Evolutionary conservation across 257 asterid genomes (phyloP).

Genomic region (Solanum dulcamara): DNA sequence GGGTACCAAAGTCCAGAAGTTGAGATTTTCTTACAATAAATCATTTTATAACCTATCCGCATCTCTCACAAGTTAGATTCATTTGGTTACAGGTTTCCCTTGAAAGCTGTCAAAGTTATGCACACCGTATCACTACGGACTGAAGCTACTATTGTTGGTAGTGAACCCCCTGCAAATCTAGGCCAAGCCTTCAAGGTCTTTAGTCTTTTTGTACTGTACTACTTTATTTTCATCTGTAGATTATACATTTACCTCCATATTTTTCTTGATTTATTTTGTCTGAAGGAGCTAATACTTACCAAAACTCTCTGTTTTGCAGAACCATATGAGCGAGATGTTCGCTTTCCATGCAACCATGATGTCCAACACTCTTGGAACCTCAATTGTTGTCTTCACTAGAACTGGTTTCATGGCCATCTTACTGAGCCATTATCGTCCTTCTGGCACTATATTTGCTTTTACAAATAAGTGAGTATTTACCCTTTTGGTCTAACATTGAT

Average conservation of each 20-base stretch:
- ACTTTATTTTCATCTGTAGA: background rate
- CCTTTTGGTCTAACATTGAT: background rate
- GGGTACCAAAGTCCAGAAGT: background rate
- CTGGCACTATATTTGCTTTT: constrained; percentile 94
- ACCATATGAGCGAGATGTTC: constrained; percentile 97
- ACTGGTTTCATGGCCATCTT: constrained; percentile 94
- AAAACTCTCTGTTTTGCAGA: constrained; percentile 38
- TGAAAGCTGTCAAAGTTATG: constrained; percentile 95
- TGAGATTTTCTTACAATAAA: background rate
- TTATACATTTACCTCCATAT: background rate
- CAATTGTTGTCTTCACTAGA: constrained; percentile 86
- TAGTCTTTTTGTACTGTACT: background rate
- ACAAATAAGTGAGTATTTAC: constrained; percentile 74
- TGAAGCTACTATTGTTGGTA: constrained; percentile 71
- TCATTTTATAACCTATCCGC: background rate
- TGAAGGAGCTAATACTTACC: background rate
- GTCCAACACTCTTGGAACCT: constrained; percentile 92
- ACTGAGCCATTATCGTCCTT: constrained; percentile 90
- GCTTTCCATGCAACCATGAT: constrained; percentile 97
- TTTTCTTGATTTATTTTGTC: background rate
- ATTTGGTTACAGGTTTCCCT: constrained; percentile 35
- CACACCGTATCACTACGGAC: constrained; percentile 88
- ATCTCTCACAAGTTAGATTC: background rate
- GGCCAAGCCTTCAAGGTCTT: constrained; percentile 88
- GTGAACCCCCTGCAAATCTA: constrained; percentile 63